These are phyloP conservation scores for Endocarpon pusillum DNA, from an alignment of 495 filamentous ascomycete species.

Conservation along the genomic window DNA sequence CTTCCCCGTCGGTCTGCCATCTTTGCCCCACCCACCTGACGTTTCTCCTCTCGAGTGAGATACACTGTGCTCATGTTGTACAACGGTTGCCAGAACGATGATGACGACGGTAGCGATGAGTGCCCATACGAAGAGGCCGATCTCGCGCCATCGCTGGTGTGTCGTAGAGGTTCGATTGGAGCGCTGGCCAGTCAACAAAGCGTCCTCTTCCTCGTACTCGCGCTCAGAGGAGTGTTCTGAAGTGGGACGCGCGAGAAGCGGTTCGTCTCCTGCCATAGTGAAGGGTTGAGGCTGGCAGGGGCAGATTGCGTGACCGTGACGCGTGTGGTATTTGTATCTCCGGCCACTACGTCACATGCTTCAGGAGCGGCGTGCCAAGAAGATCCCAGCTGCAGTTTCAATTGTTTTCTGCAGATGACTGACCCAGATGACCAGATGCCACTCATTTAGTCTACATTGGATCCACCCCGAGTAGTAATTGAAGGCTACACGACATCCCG, in stretches of 20 bases:
- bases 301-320: not conserved
- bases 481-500: no score
- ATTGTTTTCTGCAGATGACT: no score
- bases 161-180: conserved; percentile 16
- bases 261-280: conserved; percentile 27
- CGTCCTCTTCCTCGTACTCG: conserved; percentile 43
- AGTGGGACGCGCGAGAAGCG: conserved; percentile 27
- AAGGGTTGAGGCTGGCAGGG: not conserved
- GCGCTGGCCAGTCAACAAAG: conserved; percentile 42
- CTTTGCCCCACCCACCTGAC: conserved; percentile 19
- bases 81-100: conserved; percentile 56
- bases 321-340: not conserved
- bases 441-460: no score
- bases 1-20: conserved; percentile 48
- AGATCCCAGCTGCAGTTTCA: no score
- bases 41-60: conserved; percentile 8
- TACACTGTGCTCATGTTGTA: conserved; percentile 41
- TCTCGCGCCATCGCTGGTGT: conserved; percentile 40
- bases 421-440: no score
- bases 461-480: no score
- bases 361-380: no score
- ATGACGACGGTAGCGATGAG: conserved; percentile 67
- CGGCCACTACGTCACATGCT: no score
- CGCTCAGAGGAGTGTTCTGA: conserved; percentile 29
- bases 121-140: conserved; percentile 74